Base-by-base conservation (phyloP, 768 basidiomycete species). In the Gymnopilus junonius region DNA sequence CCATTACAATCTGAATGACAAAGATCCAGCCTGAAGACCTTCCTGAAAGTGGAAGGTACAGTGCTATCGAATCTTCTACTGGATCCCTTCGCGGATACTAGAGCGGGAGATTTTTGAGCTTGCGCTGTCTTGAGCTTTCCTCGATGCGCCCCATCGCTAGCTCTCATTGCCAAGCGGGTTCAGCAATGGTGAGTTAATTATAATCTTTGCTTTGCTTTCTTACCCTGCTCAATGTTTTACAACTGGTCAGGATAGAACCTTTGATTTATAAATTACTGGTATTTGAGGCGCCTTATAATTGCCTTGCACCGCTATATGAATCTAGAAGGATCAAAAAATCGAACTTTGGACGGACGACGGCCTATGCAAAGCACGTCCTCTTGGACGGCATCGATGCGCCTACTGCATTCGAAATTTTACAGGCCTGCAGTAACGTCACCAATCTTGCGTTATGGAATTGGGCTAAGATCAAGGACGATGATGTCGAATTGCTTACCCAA, bases 91-190 rank as follows among this genome's bases (percentile, higher is more conserved):
- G 1, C 34, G 32, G 39, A 65, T 66, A 35, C 64, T 69, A 8
- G 68, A 69, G 37, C 59, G 68, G 15, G 61, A 67, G 34, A 69
- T 69, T 15, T 69, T 64, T 21, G 63, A 65, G n/a, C 55, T 63
- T n/a, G n/a, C 23, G 61, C 65, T 2, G 64, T 59, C 11, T 53
- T 17, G 4, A 40, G 15, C n/a, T 55, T 48, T 39, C 68, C 64
- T n/a, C 31, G 50, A 39, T 65, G n/a, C 40, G 32, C 62, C n/a
- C 55, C 60, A 11, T 46, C 17, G 14, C 21, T 61, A 8, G 42
- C 34, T 1, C 60, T 55, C 2, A 40, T 55, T n/a, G 53, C 60
- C 25, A 53, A 42, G 15, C 14, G 60, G 23, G 45, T 61, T 29
- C 35, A 42, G 15, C 32, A 32, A 61, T 61, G 60, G 53, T 61